Evolutionary conservation across 352 stramenopile species (phyloP).

Genomic region (Elongisporangium senticosum): DNA sequence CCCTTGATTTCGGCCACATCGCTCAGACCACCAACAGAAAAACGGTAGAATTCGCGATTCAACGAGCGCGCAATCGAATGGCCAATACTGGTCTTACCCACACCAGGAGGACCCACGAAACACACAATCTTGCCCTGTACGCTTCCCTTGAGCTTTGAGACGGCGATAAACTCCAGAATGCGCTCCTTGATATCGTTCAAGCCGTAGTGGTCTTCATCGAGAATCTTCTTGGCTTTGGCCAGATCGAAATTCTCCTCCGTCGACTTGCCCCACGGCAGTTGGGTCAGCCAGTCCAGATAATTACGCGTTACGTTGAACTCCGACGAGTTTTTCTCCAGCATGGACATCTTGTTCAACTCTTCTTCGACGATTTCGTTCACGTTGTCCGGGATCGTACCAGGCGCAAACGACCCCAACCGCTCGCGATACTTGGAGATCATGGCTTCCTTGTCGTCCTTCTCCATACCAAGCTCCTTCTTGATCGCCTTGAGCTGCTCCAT

Average conservation of each 20-base stretch:
- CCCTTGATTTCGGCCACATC: conserved; percentile 99
- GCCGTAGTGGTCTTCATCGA: conserved; percentile 98
- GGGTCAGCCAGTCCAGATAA: conserved; percentile 98
- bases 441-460: conserved; percentile 98
- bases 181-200: conserved; percentile 98
- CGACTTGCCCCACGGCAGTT: conserved; percentile 95
- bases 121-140: conserved; percentile 98
- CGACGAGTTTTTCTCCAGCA: conserved; percentile 97
- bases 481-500: conserved; percentile 99
- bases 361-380: conserved; percentile 96
- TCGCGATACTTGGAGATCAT: conserved; percentile 97
- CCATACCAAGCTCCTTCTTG: conserved; percentile 99
- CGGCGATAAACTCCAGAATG: conserved; percentile 99
- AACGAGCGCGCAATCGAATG: conserved; percentile 95
- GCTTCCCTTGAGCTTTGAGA: conserved; percentile 94
- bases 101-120: conserved; percentile 92
- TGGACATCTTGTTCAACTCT: conserved; percentile 96
- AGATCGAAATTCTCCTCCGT: conserved; percentile 98
- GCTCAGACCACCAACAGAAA: conserved; percentile 95
- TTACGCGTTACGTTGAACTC: conserved; percentile 99
- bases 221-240: conserved; percentile 84
- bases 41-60: conserved; percentile 97
- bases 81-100: conserved; percentile 94
- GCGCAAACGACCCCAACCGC: conserved; percentile 52
- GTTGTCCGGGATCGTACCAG: conserved; percentile 55